Evolutionary conservation across 2,329 filamentous ascomycete species (phyloP), one percentile per base, ranked within the genome.

Genomic region (Amphichorda felina): DNA sequence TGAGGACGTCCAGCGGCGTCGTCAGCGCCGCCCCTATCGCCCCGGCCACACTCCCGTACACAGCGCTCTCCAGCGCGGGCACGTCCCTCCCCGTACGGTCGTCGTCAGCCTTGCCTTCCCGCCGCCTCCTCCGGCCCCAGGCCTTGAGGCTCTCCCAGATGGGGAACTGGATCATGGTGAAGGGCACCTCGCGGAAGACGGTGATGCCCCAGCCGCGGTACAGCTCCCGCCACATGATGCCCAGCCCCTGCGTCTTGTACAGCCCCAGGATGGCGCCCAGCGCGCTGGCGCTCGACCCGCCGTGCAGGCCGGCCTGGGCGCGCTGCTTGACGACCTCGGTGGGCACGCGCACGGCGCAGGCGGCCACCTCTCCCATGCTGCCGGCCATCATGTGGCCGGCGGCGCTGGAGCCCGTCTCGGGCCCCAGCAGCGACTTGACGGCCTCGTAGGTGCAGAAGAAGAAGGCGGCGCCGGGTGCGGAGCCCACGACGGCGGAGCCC

Each of bases 251-350:
- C 1, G 44, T 36, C 1, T 16, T 26, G 9, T 14, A 21, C 16
- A 52, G 42, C 4, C 62, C 57, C 25, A 86, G 59, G 36, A 95
- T 94, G 40, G 79, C 75, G 38, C 63, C 65, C 37, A 95, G 64
- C 2, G 86, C 80, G 0, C 68, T 62, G 13, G 75, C 55, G 10
- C 76, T 82, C 5, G 74, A 78, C 2, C 78, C 79, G 5, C 83
- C 77, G 59, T 88, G 80, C 50, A 88, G 78, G 5, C 79, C 77
- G 0, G 91, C 91, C 61, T 98, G 91, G 14, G 91, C 88, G 40
- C 93, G 73, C 68, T 96, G 91, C 71, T 98, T 98, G 49, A 98
- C 74, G 4, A 98, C 91, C 56, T 98, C 91, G 0, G 88, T 96
- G 8, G 91, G 91, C 15, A 98, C 91, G 37, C 91, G 70, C 6